Evolutionary conservation across 495 filamentous ascomycete genomes (phyloP), one percentile per base, ranked within the genome.

Genomic region (Penicillium steckii): DNA sequence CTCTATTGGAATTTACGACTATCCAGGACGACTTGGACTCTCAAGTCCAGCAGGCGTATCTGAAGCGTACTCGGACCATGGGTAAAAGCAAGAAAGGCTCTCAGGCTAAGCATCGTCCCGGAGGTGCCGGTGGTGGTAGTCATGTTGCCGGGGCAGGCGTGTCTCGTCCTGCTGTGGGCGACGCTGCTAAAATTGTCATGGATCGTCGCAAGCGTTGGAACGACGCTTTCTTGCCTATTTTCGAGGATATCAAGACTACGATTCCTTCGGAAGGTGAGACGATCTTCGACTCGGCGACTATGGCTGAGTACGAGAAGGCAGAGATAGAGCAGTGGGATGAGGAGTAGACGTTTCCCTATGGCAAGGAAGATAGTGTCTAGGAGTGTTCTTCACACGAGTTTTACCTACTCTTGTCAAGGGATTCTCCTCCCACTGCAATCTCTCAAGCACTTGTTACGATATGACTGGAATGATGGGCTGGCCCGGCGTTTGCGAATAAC

Each of bases 21-120:
- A 99, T 99, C 62, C 85, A 93, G 52, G 94, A 99, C 61, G 94
- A 97, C 66, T 85, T 99, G 21, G 94, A 99, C 71, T 82, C 84
- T 46, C 94, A 99, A 69, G 93, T 99, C 44, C 89, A 97, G 63
- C 85, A 90, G 60, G 91, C 92, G 22, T 99, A 96, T 61, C 84
- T 95, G 30, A 97, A 97, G 76, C 88, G 94, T 33, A 96, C 90
- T n/a, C 86, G 94, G 24, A 95, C 89, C 3, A 85, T 97, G 72
- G 88, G 89, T 62, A 96, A 90, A 73, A 90, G 83, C 44, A 97
- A 96, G 74, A 96, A 96, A 72, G 73, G 75, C 35, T 69, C 73
- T 6, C 74, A 83, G 52, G 81, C 85, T n/a, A 93, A 92, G 62
- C 65, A 78, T 44, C 78, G 90, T 2, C 90, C 91, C 15, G 81